These are phyloP conservation scores for Plasmodium gaboni DNA, from an alignment of 169 alveolate species.

Conservation along the genomic window DNA sequence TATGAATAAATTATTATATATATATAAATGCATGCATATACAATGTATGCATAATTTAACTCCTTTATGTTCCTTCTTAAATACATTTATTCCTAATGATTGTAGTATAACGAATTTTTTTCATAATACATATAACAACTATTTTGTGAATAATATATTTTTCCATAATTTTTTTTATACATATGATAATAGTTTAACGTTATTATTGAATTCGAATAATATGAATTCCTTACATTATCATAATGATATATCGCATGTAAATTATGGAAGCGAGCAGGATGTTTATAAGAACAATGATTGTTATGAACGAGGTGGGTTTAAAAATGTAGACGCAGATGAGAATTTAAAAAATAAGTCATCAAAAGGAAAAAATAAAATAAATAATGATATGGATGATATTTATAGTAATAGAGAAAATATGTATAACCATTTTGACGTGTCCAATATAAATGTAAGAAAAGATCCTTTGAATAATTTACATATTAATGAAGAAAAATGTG, in stretches of 20 bases:
- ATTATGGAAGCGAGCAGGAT: slow-evolving; percentile 1
- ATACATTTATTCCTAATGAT: slow-evolving; percentile 45
- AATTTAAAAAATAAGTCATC: neutral
- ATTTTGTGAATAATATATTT: slow-evolving; percentile 53
- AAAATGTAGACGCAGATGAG: neutral
- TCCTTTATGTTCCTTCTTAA: slow-evolving; percentile 37
- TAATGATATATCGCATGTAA: neutral
- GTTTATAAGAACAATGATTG: neutral
- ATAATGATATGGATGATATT: neutral
- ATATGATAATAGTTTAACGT: slow-evolving; percentile 35
- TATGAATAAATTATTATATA: slow-evolving; percentile 57
- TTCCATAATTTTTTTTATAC: slow-evolving; percentile 59
- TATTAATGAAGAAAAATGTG: neutral
- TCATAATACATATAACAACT: slow-evolving; percentile 25
- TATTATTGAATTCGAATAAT: slow-evolving; percentile 32
- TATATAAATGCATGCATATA: slow-evolving; percentile 71
- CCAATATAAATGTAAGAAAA: neutral
- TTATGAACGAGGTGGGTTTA: neutral
- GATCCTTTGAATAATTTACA: neutral
- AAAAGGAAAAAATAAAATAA: neutral
- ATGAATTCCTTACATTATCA: slow-evolving; percentile 25
- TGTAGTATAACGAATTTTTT: slow-evolving; percentile 52
- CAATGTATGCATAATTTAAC: slow-evolving; percentile 73
- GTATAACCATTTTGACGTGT: too few relatives aligned
- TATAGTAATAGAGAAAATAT: too few relatives aligned